phyloP scores from a whole-genome alignment of 106 monocot species.

The Dendrobium huoshanense region DNA sequence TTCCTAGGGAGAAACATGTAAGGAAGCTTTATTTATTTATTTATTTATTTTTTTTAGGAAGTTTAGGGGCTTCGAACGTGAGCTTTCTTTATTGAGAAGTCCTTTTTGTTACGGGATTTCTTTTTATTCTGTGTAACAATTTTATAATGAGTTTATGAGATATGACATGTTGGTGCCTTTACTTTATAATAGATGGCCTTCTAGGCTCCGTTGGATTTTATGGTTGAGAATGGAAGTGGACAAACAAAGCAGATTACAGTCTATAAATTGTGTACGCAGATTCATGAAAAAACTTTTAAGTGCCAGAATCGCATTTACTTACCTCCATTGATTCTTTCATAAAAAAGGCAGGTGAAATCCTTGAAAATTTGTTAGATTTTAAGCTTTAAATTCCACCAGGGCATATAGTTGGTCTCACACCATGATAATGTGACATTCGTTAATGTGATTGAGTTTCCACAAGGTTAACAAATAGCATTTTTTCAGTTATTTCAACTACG shows the following conservation, averaged over 20 bases:
- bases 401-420: neutral
- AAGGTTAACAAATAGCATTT: neutral
- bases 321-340: neutral
- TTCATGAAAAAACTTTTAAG: neutral
- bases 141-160: neutral
- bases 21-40: slow-evolving; percentile 2
- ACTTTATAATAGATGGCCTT: neutral
- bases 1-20: slow-evolving; percentile 87
- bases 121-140: neutral
- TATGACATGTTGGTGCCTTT: neutral
- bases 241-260: neutral
- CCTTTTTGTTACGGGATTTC: neutral
- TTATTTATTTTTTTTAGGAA: too few relatives aligned
- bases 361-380: neutral
- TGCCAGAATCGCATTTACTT: neutral
- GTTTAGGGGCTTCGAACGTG: too few relatives aligned
- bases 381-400: neutral
- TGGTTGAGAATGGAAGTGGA: neutral
- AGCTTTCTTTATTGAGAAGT: neutral
- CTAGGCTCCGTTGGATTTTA: neutral
- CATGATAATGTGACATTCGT: neutral
- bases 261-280: neutral
- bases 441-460: neutral
- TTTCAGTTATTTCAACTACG: neutral
- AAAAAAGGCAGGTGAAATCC: neutral